These are phyloP conservation scores for Aspergillus texensis DNA, from an alignment of 2,329 filamentous ascomycete genomes.

Conservation along the genomic window DNA sequence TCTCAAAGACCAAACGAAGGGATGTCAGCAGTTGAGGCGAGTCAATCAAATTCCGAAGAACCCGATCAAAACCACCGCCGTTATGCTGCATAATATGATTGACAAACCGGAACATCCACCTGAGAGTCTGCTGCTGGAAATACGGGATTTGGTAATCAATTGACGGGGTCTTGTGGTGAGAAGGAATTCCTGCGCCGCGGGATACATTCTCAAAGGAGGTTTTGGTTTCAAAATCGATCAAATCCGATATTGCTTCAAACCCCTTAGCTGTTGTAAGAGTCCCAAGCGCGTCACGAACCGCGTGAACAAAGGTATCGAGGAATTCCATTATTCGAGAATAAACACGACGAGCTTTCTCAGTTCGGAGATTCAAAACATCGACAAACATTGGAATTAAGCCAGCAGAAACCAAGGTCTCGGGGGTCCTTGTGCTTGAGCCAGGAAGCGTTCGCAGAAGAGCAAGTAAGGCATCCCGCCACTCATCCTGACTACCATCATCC, in stretches of 20 bases:
- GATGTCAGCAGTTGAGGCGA: slow-evolving; percentile 81
- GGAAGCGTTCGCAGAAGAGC: slow-evolving; percentile 82
- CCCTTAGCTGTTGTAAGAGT: slow-evolving; percentile 80
- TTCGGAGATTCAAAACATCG: slow-evolving; percentile 82
- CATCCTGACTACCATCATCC: slow-evolving; percentile 70
- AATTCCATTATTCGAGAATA: slow-evolving; percentile 85
- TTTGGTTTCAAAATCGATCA: slow-evolving; percentile 78
- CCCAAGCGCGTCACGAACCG: slow-evolving; percentile 80
- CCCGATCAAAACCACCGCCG: slow-evolving; percentile 81
- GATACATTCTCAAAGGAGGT: slow-evolving; percentile 68
- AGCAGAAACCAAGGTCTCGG: slow-evolving; percentile 81
- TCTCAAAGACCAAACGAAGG: slow-evolving; percentile 78
- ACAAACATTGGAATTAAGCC: slow-evolving; percentile 88
- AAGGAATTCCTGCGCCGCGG: slow-evolving; percentile 70
- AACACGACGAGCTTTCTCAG: slow-evolving; percentile 77
- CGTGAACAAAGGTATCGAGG: slow-evolving; percentile 84
- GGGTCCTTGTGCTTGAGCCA: slow-evolving; percentile 69
- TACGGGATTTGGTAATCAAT: slow-evolving; percentile 95
- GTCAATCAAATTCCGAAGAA: slow-evolving; percentile 91
- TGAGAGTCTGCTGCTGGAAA: slow-evolving; percentile 88
- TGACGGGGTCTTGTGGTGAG: slow-evolving; percentile 72
- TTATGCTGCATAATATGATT: slow-evolving; percentile 90
- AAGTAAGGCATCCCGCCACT: slow-evolving; percentile 90
- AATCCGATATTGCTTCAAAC: slow-evolving; percentile 84
- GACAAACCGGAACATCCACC: slow-evolving; percentile 93